Base-by-base conservation (phyloP, 208 protist species). In the Leishmania lainsoni region DNA sequence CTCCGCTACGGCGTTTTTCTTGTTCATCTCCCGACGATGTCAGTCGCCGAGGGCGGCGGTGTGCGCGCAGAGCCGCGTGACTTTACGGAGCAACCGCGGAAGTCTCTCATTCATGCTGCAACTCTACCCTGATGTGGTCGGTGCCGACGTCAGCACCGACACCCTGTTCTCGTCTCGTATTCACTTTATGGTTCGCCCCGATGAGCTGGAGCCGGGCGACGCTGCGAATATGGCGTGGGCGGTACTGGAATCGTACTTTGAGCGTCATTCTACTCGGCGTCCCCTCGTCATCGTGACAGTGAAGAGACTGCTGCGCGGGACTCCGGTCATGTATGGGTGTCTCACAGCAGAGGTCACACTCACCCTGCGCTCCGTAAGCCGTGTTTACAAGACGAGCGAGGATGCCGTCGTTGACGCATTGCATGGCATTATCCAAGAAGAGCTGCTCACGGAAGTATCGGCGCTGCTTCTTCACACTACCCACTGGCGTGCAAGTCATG, bases 241-340 rank as follows among this genome's bases (percentile, higher is more conserved):
- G 20, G 88, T 88, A 48, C 75, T 95, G 74, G 88, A 93, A 81
- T 77, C 91, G 16, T 90, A 86, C 70, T 74, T 95, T 20, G 89
- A 93, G 65, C 81, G 89, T 48, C 83, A 88, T 73, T 59, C 49
- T 16, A 68, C 79, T 0, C 82, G 81, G 72, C 69, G 82, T 17
- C 20, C n/a, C n/a, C n/a, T 76, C 42, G 76, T 78, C 8, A n/a
- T 85, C 0, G 52, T 32, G 16, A 76, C 77, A 1, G 61, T 85
- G n/a, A 81, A 75, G 42, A 14, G 17, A 9, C 66, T 85, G 35
- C 59, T 85, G 59, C 69, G 54, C 8, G 69, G 45, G 71, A 85
- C 82, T 8, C 82, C 82, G 49, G 49, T 68, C 61, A 85, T 85
- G 49, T 26, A 51, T 49, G 77, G 82, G 45, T 16, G 35, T 6